A percentile compares a stretch with the other conserved stretches of the same genome.
Evolutionary conservation across 2,329 filamentous ascomycete genomes (phyloP).

Genomic region (Beauveria scarabaeidicola): DNA sequence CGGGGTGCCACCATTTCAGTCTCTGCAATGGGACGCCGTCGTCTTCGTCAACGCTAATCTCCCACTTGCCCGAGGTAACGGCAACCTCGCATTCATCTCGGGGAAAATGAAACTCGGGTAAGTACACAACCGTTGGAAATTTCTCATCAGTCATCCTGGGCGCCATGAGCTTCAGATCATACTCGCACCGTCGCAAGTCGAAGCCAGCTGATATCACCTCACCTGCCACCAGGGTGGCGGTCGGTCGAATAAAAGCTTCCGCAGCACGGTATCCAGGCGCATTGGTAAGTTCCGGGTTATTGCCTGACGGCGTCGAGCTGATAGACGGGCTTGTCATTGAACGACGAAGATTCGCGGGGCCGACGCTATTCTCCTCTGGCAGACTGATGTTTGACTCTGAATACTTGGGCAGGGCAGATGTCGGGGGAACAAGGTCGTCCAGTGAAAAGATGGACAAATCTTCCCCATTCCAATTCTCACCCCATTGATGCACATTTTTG

Average conservation of each 20-base stretch:
- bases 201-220: constrained; percentile 66
- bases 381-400: constrained; percentile 38
- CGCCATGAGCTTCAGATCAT: constrained; percentile 62
- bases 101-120: constrained; percentile 91
- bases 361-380: constrained; percentile 50
- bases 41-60: constrained; percentile 65
- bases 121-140: constrained; percentile 69
- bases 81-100: constrained; percentile 61
- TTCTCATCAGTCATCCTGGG: constrained; percentile 50
- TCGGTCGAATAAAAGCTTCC: constrained; percentile 85
- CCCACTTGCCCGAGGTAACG: constrained; percentile 83
- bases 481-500: constrained; percentile 77
- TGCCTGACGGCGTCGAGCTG: constrained; percentile 45
- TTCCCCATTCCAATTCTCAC: constrained; percentile 96
- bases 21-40: constrained; percentile 63
- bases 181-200: constrained; percentile 70
- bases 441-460: constrained; percentile 83
- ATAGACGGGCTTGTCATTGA: constrained; percentile 62
- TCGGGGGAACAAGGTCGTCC: constrained; percentile 62
- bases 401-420: constrained; percentile 40
- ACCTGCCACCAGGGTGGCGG: constrained; percentile 68
- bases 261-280: constrained; percentile 75
- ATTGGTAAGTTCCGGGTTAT: constrained; percentile 50
- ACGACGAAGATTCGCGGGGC: constrained; percentile 65
- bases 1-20: constrained; percentile 86